Evolutionary conservation across 2,329 filamentous ascomycete genomes (phyloP), one percentile per base, ranked within the genome.

Genomic region (Atkinsonella texensis): DNA sequence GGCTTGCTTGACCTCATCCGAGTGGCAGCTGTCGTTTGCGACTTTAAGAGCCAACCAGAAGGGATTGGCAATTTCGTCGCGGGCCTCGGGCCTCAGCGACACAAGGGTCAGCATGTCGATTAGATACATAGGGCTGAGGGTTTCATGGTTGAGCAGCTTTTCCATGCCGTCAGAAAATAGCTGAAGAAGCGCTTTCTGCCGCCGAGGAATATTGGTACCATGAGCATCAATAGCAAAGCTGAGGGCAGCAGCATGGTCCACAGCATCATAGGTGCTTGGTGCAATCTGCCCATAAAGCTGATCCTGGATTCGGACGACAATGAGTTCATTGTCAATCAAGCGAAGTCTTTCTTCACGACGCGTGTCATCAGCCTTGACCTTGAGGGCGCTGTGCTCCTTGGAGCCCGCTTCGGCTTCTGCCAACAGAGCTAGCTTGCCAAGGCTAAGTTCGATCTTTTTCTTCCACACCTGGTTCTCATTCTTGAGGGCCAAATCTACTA

Each of bases 391-490:
- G 48, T 48, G 48, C 10, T 32, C 23, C 39, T 53, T 41, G 5
- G 51, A 46, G n/a, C 33, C 48, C 7, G 31, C 62, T 49, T 70
- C 66, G 8, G 70, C 73, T 40, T 82, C 79, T 15, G 87, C 87
- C 57, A 96, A 69, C 50, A 82, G 75, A 15, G 84, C 80, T 46
- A 98, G 75, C 68, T 96, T 97, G 38, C 87, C 86, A 40, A 98
- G 75, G 54, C 89, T 95, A 28, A 97, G 73, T 67, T 97, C 86
- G 35, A 95, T 87, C 66, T 94, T 93, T 71, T 95, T 94, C 69
- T 82, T 89, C 91, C 91, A 97, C 4, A 93, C 70, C 59, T 90
- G 85, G 49, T 81, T 78, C 65, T 96, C 90, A 50, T 81, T 80
- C 48, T 76, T 75, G 18, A 84, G 71, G 0, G 87, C 89, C 18